Evolutionary conservation across 2,329 filamentous ascomycete genomes (phyloP).

Genomic region (Monilinia fructicola): DNA sequence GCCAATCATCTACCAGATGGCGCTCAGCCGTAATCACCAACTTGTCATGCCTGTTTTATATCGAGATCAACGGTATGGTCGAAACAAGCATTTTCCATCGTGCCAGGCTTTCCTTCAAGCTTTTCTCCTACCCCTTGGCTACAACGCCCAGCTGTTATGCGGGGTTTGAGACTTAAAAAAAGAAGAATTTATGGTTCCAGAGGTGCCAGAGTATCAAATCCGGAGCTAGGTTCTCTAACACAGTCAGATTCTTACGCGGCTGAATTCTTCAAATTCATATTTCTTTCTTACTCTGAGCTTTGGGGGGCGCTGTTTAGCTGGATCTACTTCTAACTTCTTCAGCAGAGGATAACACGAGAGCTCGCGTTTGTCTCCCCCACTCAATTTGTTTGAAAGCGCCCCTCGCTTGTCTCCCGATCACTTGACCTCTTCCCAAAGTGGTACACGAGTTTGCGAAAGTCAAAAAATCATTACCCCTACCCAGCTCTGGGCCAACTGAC

Average conservation of each 20-base stretch:
- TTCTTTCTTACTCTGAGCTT: not conserved
- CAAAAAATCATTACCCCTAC: not conserved
- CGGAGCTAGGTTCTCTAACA: not conserved
- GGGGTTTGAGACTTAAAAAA: not conserved
- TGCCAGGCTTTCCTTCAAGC: not conserved
- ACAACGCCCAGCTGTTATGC: not conserved
- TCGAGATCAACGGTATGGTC: not conserved
- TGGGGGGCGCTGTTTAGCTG: not conserved
- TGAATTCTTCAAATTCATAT: not conserved
- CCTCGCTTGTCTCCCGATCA: not conserved
- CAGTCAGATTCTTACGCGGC: conserved; percentile 3
- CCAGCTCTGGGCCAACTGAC: not conserved
- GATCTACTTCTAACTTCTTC: not conserved
- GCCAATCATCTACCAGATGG: not conserved
- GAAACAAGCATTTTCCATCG: not conserved
- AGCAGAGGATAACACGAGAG: not conserved
- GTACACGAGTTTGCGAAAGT: not conserved
- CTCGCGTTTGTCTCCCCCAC: not conserved
- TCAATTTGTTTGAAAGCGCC: not conserved
- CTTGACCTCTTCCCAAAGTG: not conserved
- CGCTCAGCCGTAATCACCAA: not conserved
- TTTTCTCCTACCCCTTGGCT: not conserved
- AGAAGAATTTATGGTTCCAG: not conserved
- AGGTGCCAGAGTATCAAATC: not conserved
- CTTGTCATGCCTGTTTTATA: not conserved